These are phyloP conservation scores for Carnegiea gigantea DNA, from an alignment of 179 eudicot genomes.

Conservation along the genomic window DNA sequence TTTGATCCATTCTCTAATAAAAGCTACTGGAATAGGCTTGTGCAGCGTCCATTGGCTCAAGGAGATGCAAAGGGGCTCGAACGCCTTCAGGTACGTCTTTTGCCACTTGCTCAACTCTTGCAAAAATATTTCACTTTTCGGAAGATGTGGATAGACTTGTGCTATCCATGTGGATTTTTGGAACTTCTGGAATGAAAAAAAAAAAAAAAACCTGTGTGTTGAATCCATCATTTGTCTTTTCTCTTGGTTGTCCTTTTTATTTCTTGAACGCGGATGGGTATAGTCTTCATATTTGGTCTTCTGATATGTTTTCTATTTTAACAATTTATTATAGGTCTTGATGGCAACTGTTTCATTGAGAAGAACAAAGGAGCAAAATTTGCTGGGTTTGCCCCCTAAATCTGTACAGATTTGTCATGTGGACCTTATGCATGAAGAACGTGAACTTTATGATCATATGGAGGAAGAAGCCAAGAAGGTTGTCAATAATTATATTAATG, in stretches of 20 bases:
- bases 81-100: constrained; percentile 69
- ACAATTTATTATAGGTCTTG: constrained; percentile 49
- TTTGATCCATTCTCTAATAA: constrained; percentile 86
- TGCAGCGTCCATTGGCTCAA: constrained; percentile 67
- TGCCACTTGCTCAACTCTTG: background rate
- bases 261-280: background rate
- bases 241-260: background rate
- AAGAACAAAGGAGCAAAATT: constrained; percentile 77
- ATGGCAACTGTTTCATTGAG: constrained; percentile 85
- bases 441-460: constrained; percentile 75
- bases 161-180: too few relatives aligned
- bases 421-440: constrained; percentile 73
- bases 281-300: too few relatives aligned
- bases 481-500: constrained; percentile 51
- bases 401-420: constrained; percentile 58
- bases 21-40: constrained; percentile 73
- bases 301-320: constrained; percentile 4
- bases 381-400: constrained; percentile 66
- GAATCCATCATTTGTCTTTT: background rate
- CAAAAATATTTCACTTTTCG: background rate
- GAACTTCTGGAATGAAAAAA: background rate
- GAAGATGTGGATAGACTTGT: too few relatives aligned
- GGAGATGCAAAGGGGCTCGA: constrained; percentile 63
- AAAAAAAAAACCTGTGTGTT: too few relatives aligned
- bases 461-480: constrained; percentile 77